These are phyloP conservation scores for Euclidium syriacum DNA, from an alignment of 345 rosid genomes.

Conservation along the genomic window DNA sequence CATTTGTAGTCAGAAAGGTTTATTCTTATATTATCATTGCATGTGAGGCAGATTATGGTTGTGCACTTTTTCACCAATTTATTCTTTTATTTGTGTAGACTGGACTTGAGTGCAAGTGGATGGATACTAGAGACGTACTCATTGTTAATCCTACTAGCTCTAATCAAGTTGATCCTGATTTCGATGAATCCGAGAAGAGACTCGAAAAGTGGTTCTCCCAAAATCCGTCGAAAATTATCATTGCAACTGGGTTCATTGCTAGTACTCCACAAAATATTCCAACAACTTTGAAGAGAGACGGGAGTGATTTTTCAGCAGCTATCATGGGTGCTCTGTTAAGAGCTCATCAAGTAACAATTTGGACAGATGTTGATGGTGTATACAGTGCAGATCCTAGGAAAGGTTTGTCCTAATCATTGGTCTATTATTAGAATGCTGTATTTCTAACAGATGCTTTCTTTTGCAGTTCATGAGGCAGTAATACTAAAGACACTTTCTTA, in stretches of 20 bases:
- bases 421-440: not conserved
- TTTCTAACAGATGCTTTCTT: not conserved
- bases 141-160: constrained; percentile 85
- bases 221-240: constrained; percentile 54
- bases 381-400: constrained; percentile 98
- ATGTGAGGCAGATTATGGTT: not conserved
- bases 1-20: constrained; percentile 82
- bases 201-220: constrained; percentile 78
- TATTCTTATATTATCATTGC: not conserved
- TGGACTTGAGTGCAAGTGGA: constrained; percentile 80
- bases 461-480: constrained; percentile 95
- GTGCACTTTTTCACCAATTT: constrained; percentile 2
- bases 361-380: constrained; percentile 99
- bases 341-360: constrained; percentile 85
- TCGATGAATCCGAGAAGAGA: constrained; percentile 61
- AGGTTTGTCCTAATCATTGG: constrained; percentile 43
- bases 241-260: constrained; percentile 98
- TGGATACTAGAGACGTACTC: constrained; percentile 97
- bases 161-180: constrained; percentile 96
- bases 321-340: constrained; percentile 84
- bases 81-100: constrained; percentile 43
- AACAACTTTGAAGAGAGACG: constrained; percentile 96
- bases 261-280: constrained; percentile 94
- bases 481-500: constrained; percentile 78
- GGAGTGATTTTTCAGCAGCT: constrained; percentile 99